Base-by-base conservation (phyloP, 2,329 filamentous ascomycete genomes). In the Periconia macrospinosa region DNA sequence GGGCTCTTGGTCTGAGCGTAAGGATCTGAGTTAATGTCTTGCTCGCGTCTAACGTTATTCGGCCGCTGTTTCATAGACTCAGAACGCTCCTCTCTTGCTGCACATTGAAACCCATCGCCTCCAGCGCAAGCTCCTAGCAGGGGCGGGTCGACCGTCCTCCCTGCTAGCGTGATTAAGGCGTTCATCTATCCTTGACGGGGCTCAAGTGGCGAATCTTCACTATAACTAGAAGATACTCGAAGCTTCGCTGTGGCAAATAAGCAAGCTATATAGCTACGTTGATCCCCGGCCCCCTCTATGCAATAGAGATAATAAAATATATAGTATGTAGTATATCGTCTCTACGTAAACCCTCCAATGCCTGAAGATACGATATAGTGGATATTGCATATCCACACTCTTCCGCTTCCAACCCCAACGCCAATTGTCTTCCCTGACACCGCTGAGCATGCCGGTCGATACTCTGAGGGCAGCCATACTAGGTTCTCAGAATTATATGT, bases 401-500 rank as follows among this genome's bases (percentile, higher is more conserved):
- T 60, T 56, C 57, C 56, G 41, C 40, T 23, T 46, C 51, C 42
- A 49, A 41, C 46, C 45, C 51, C 42, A 49, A 41, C 46, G 41
- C 56, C 55, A 41, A 57, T 48, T 42, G 47, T 51, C 11, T 57
- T 56, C 45, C 46, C 46, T 17, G 48, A 59, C 33, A 55, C 47
- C 17, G 46, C 43, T 51, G 47, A 61, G 27, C 46, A 45, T 11
- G 41, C 45, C 18, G 54, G 56, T 18, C 58, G 56, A 59, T 61
- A 61, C 52, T 61, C 57, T 49, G 49, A 51, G 7, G 57, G 58
- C 37, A 61, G 35, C 58, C 56, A 59, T n/a, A 61, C 7, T 18
- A 56, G 14, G 15, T 57, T 56, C 55, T 59, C 30, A 20, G 48
- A 56, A 54, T 59, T 44, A 50, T 57, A 54, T 51, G 58, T 62